Evolutionary conservation across 2,329 filamentous ascomycete genomes (phyloP), one percentile per base, ranked within the genome.

Genomic region (Alternaria hordeiaustralica): DNA sequence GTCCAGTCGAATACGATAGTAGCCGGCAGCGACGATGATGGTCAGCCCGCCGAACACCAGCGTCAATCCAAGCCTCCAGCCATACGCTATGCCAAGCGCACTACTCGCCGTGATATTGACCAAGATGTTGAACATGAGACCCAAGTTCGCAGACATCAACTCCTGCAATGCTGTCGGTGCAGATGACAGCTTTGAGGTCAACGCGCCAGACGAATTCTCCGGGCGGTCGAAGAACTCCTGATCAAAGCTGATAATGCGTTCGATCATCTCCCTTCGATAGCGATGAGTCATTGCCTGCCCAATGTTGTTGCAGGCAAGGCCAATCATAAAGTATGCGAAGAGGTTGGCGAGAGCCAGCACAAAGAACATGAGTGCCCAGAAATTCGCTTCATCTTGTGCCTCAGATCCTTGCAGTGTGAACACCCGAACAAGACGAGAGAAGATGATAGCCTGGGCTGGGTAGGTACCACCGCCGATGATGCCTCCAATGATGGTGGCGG

Each of bases 151-250:
- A 10, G 63, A 63, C 66, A 69, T 67, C 44, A 71, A 46, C 51
- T 70, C 66, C 7, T 82, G 97, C 7, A 70, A 51, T 2, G 66
- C 60, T 51, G 44, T 68, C 96, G 9, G 71, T 93, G 0, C 65
- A 51, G 20, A 70, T 50, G 20, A 51, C n/a, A 55, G 21, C n/a
- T 63, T 53, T 28, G 58, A 59, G 20, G 93, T 97, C 72, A 97
- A 83, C 2, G 93, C 92, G 68, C 95, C 95, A 6, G 93, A 90
- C 15, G 91, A 93, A 78, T 97, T 96, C 79, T 96, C 91, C 63
- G 96, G 92, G 43, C 84, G 86, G 78, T 97, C 94, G 70, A 97
- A 97, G 79, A 93, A 97, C 26, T 88, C 84, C 46, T 97, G 93
- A 65, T 97, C 94, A 79, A 97, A 94, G 65, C 94, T 91, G 51